phyloP scores from a whole-genome alignment of 1,284 basidiomycete genomes.

The Psilocybe mexicana region DNA sequence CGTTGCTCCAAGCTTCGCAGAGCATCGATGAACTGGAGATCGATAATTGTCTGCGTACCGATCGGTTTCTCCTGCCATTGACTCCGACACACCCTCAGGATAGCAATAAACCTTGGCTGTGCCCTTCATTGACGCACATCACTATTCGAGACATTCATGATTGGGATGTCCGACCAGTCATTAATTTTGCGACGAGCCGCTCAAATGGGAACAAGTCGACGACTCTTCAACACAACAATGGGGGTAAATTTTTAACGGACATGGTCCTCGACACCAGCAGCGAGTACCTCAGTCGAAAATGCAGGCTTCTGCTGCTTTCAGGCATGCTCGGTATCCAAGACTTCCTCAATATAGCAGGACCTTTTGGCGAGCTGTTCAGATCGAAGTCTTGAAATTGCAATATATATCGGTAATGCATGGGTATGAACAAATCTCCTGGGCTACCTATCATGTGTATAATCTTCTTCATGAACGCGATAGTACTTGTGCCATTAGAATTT shows the following conservation, averaged over 20 bases:
- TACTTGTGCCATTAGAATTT: no score
- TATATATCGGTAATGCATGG: no score
- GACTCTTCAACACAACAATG: neutral
- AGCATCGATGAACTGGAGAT: constrained; percentile 16
- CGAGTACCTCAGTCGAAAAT: constrained; percentile 14
- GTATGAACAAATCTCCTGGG: neutral
- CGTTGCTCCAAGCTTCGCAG: constrained; percentile 9
- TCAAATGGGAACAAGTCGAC: neutral
- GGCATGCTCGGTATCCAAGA: constrained; percentile 13
- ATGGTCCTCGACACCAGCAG: constrained; percentile 13
- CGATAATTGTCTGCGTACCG: constrained; percentile 11
- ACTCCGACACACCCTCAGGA: constrained; percentile 8
- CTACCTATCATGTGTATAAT: no score
- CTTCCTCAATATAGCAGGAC: constrained; percentile 14
- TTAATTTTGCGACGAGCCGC: constrained; percentile 14
- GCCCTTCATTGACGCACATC: constrained; percentile 18
- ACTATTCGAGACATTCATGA: constrained; percentile 14
- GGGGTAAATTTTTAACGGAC: constrained; percentile 12
- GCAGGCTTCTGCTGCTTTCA: constrained; percentile 15
- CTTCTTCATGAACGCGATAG: no score
- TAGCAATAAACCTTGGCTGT: constrained; percentile 10
- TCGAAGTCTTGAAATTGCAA: neutral
- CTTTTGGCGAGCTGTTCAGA: constrained; percentile 12
- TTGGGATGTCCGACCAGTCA: constrained; percentile 14
- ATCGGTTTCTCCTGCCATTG: constrained; percentile 17